Evolutionary conservation across 768 basidiomycete genomes (phyloP).

Genomic region (Leccinellum luteum): DNA sequence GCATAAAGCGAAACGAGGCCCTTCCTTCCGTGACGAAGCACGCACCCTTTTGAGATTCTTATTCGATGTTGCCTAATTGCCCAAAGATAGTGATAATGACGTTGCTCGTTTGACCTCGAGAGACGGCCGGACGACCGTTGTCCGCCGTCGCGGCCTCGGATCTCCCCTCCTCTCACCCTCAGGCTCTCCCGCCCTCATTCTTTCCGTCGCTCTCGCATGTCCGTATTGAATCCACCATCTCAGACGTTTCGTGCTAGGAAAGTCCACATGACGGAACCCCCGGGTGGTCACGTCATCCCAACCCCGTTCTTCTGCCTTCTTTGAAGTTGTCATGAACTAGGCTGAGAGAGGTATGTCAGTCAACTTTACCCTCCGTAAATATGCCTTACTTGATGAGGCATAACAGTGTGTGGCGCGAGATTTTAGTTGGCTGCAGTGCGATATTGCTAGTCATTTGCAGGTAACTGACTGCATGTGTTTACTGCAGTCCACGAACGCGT

Average conservation of each 20-base stretch:
- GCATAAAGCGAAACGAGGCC: slow-evolving; percentile 2
- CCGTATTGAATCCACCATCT: not conserved
- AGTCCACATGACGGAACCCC: not conserved
- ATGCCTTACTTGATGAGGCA: not conserved
- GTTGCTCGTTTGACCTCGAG: not conserved
- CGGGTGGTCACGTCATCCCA: slow-evolving; percentile 1
- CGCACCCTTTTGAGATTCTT: not conserved
- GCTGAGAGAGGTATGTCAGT: not conserved
- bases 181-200: no score
- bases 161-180: no score
- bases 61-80: not conserved
- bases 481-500: not conserved
- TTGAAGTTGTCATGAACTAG: not conserved
- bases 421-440: not conserved
- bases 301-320: not conserved
- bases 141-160: not conserved
- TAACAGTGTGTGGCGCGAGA: not conserved
- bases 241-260: not conserved
- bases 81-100: slow-evolving; percentile 1
- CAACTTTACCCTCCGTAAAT: not conserved
- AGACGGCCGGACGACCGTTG: not conserved
- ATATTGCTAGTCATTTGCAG: not conserved
- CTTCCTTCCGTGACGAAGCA: not conserved
- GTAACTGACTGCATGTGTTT: not conserved
- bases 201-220: not conserved